Conservation (phyloP, 2,329 filamentous ascomycete genomes). For the Cercospora sp. region DNA sequence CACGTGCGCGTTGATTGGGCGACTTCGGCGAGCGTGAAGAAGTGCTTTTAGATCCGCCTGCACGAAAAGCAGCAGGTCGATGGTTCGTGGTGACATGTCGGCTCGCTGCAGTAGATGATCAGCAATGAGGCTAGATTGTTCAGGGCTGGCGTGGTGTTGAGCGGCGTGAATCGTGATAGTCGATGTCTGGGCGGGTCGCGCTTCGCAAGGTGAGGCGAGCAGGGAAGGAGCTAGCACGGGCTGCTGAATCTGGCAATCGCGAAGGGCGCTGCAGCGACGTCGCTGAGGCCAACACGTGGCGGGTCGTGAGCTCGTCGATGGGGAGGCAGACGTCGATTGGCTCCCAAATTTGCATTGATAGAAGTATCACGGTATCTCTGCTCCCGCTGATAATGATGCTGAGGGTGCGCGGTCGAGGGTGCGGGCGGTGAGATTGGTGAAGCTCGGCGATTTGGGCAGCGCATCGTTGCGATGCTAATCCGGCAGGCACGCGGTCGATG, state of each 20-base stretch:
- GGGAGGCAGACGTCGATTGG: not conserved
- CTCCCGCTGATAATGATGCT: not conserved
- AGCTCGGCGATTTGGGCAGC: conserved; percentile 1
- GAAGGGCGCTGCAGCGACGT: not conserved
- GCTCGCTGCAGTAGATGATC: not conserved
- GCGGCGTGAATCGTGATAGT: not conserved
- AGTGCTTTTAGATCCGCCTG: not conserved
- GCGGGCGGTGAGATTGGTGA: conserved; percentile 4
- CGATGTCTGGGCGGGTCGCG: not conserved
- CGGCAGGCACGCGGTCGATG: not conserved
- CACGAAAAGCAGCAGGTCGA: not conserved
- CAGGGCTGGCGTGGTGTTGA: not conserved
- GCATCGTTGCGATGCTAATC: not conserved
- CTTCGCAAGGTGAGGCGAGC: not conserved
- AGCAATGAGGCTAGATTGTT: not conserved
- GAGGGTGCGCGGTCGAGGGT: not conserved
- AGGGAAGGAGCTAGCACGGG: not conserved
- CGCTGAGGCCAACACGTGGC: not conserved
- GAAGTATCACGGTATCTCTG: conserved; percentile 6
- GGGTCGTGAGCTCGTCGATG: not conserved
- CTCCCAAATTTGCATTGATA: not conserved
- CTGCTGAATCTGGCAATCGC: not conserved
- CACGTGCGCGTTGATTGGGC: conserved; percentile 1
- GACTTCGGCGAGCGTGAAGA: not conserved
- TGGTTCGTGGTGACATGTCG: not conserved